phyloP scores from a whole-genome alignment of 1,139 yeast genomes.

The Candida sp. region DNA sequence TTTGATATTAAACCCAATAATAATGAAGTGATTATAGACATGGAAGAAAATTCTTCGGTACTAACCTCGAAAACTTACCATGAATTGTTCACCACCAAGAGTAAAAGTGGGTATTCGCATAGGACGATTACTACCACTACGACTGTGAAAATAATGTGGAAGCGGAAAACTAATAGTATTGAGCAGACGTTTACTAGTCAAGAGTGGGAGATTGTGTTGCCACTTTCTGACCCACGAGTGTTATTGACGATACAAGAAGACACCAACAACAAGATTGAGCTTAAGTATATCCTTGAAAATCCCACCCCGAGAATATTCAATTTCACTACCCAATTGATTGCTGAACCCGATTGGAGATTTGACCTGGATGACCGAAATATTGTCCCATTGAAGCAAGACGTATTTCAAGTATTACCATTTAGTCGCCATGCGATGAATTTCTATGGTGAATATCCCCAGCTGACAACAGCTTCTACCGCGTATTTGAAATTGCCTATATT shows the following conservation, averaged over 20 bases:
- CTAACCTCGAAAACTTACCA: constrained; percentile 11
- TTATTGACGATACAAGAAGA: constrained; percentile 32
- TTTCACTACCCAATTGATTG: constrained; percentile 47
- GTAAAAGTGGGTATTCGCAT: constrained; percentile 38
- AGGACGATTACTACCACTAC: constrained; percentile 34
- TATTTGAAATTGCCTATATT: constrained; percentile 50
- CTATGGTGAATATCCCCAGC: constrained; percentile 24
- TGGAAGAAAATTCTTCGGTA: constrained; percentile 7
- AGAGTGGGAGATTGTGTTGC: constrained; percentile 51
- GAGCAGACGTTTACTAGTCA: constrained; percentile 25
- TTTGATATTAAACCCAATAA: constrained; percentile 24
- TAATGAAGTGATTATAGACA: constrained; percentile 27
- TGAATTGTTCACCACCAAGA: constrained; percentile 31
- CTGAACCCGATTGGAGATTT: constrained; percentile 24
- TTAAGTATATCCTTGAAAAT: constrained; percentile 62
- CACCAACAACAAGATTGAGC: constrained; percentile 16
- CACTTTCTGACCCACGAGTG: constrained; percentile 69
- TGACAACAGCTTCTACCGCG: constrained; percentile 8
- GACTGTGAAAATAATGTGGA: constrained; percentile 30
- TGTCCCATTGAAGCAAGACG: constrained; percentile 22
- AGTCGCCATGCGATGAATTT: constrained; percentile 43
- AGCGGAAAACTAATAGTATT: constrained; percentile 16
- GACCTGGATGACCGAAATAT: constrained; percentile 20
- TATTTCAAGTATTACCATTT: constrained; percentile 61
- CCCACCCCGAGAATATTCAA: constrained; percentile 69